These are phyloP conservation scores for Naganishia vishniacii DNA, from an alignment of 768 basidiomycete species.

Conservation along the genomic window DNA sequence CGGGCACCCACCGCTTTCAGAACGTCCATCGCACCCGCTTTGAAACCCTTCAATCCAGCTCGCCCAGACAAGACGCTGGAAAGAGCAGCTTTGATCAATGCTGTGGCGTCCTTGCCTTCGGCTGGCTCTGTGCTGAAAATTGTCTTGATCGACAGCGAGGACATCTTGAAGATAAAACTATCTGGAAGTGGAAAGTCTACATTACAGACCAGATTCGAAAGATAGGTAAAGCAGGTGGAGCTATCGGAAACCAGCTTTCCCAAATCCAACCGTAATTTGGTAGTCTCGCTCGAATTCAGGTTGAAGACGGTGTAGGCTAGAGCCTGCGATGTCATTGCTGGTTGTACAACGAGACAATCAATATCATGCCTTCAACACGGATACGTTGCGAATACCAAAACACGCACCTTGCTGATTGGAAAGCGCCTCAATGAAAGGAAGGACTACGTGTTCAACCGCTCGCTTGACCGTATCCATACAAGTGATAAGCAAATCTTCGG, in stretches of 20 bases:
- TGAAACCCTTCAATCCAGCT: slow-evolving; percentile 72
- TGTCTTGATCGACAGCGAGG: slow-evolving; percentile 88
- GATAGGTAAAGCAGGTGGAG: slow-evolving; percentile 39
- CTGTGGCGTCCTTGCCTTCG: slow-evolving; percentile 56
- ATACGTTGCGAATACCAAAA: no score
- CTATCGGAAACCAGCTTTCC: not conserved
- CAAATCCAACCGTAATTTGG: not conserved
- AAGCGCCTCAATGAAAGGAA: slow-evolving; percentile 74
- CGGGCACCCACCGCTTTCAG: slow-evolving; percentile 68
- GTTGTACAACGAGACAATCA: slow-evolving; percentile 15
- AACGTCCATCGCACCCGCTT: slow-evolving; percentile 73
- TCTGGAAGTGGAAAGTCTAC: slow-evolving; percentile 75
- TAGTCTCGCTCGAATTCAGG: not conserved
- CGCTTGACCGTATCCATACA: slow-evolving; percentile 74
- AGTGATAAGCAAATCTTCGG: slow-evolving; percentile 80
- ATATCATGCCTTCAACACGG: no score
- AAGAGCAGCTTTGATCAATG: slow-evolving; percentile 57
- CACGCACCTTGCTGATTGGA: slow-evolving; percentile 21
- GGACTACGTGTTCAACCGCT: slow-evolving; percentile 66
- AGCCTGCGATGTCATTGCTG: not conserved
- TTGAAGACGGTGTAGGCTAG: slow-evolving; percentile 29
- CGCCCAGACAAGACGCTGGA: slow-evolving; percentile 61
- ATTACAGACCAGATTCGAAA: slow-evolving; percentile 68
- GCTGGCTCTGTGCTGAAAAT: slow-evolving; percentile 79
- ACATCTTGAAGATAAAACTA: slow-evolving; percentile 79